Evolutionary conservation across 306 rosid genomes (phyloP).

Genomic region (Cyamopsis tetragonoloba): DNA sequence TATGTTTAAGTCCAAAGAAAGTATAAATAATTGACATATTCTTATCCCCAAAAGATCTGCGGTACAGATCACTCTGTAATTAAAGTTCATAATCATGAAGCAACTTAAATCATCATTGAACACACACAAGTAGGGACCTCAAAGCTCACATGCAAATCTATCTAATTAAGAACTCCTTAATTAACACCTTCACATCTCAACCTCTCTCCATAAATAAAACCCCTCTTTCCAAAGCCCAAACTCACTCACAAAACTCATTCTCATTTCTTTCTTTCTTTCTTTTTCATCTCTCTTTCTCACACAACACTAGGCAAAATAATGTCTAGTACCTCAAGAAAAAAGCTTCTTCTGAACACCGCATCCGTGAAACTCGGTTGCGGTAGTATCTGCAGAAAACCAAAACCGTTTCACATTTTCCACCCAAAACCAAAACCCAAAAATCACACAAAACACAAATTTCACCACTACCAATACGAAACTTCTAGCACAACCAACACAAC

Average conservation of each 20-base stretch:
- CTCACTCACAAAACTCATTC: not conserved
- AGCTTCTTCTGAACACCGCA: conserved; percentile 47
- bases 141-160: conserved; percentile 41
- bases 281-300: not conserved
- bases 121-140: conserved; percentile 20
- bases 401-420: conserved; percentile 43
- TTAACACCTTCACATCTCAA: not conserved
- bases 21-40: too few relatives aligned
- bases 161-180: conserved; percentile 2
- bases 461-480: conserved; percentile 21
- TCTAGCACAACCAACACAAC: conserved; percentile 21
- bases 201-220: conserved; percentile 21
- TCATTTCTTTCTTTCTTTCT: conserved; percentile 19
- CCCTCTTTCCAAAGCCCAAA: conserved; percentile 22
- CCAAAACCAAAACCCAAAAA: conserved; percentile 49
- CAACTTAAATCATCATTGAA: not conserved
- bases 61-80: conserved; percentile 33
- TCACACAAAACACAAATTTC: conserved; percentile 37
- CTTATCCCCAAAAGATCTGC: conserved; percentile 1
- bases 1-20: too few relatives aligned
- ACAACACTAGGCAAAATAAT: conserved; percentile 30
- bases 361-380: conserved; percentile 68
- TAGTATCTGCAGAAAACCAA: conserved; percentile 67
- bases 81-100: conserved; percentile 22
- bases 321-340: conserved; percentile 56